phyloP scores from a whole-genome alignment of 1,284 basidiomycete genomes.

The Taiwanofungus camphoratus region DNA sequence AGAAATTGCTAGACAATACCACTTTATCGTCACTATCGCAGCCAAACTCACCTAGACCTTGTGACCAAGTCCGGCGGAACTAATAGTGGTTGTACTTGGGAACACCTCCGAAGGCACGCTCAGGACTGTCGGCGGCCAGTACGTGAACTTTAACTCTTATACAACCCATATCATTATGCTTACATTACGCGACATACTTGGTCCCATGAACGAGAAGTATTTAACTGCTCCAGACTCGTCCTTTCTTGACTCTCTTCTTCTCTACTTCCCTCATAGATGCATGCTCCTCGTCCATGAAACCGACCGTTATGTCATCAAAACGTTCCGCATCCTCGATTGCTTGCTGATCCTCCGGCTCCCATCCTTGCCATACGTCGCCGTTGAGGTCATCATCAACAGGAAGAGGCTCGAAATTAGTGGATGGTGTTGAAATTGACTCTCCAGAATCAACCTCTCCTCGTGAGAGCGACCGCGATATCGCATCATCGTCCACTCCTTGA shows the following conservation, averaged over 20 bases:
- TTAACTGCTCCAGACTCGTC: too few species aligned
- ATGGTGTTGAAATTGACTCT: slow-evolving; percentile 35
- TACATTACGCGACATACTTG: too few species aligned
- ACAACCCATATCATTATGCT: too few species aligned
- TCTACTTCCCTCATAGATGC: slow-evolving; percentile 14
- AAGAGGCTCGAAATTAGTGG: slow-evolving; percentile 29
- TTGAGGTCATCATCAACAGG: slow-evolving; percentile 32
- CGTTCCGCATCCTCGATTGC: slow-evolving; percentile 60
- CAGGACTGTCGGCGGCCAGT: too few species aligned
- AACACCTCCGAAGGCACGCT: too few species aligned
- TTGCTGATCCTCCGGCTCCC: slow-evolving; percentile 45
- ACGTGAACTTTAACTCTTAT: too few species aligned
- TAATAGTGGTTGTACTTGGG: too few species aligned
- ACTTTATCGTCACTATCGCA: too few species aligned
- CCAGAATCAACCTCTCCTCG: slow-evolving; percentile 19
- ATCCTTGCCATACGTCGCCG: slow-evolving; percentile 37
- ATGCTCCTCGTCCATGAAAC: slow-evolving; percentile 56
- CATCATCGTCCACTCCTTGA: slow-evolving; percentile 10
- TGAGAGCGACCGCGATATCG: slow-evolving; percentile 26
- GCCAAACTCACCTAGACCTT: too few species aligned
- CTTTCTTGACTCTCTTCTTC: slow-evolving; percentile 7
- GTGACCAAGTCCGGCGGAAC: too few species aligned
- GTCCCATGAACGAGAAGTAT: too few species aligned
- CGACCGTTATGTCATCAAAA: slow-evolving; percentile 59
- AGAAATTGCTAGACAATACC: too few species aligned